Percentiles rank a stretch among this genome's conserved stretches.
Conservation (phyloP, 2,329 filamentous ascomycete genomes). For the Alternaria sp. region DNA sequence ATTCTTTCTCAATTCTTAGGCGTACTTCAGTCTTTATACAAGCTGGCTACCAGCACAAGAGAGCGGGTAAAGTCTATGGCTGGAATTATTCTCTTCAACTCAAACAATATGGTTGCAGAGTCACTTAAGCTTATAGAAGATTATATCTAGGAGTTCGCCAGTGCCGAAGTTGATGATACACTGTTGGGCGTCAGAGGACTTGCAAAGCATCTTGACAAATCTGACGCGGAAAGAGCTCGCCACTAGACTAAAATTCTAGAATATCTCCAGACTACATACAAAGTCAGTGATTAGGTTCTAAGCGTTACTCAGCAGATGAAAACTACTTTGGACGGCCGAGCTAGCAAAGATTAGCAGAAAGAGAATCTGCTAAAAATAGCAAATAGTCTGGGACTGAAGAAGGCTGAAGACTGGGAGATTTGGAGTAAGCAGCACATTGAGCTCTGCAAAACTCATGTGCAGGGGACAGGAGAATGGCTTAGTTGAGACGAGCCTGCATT, state of each 20-base stretch:
- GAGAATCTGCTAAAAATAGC: not conserved
- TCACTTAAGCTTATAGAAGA: not conserved
- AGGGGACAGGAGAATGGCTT: conserved; percentile 13
- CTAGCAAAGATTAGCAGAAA: not conserved
- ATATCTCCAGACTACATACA: not conserved
- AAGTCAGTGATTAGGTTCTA: not conserved
- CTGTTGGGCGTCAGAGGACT: not conserved
- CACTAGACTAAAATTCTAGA: not conserved
- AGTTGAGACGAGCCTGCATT: not conserved
- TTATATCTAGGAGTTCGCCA: not conserved
- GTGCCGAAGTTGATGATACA: not conserved
- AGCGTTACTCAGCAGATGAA: conserved; percentile 11
- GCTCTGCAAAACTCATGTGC: conserved; percentile 9
- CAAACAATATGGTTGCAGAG: not conserved
- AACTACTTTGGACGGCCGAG: not conserved
- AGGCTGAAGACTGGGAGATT: conserved; percentile 8
- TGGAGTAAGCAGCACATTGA: conserved; percentile 14
- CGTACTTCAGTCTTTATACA: conserved; percentile 20
- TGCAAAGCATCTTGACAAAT: conserved; percentile 1
- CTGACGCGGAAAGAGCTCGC: not conserved
- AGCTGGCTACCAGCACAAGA: conserved; percentile 23
- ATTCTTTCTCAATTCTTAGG: conserved; percentile 19
- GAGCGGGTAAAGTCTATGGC: conserved; percentile 23
- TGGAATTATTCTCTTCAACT: conserved; percentile 19
- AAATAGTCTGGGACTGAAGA: not conserved